Percentiles rank a stretch among this genome's conserved stretches.
Evolutionary conservation across 1,284 basidiomycete species (phyloP).

Genomic region (Ustilago nuda): DNA sequence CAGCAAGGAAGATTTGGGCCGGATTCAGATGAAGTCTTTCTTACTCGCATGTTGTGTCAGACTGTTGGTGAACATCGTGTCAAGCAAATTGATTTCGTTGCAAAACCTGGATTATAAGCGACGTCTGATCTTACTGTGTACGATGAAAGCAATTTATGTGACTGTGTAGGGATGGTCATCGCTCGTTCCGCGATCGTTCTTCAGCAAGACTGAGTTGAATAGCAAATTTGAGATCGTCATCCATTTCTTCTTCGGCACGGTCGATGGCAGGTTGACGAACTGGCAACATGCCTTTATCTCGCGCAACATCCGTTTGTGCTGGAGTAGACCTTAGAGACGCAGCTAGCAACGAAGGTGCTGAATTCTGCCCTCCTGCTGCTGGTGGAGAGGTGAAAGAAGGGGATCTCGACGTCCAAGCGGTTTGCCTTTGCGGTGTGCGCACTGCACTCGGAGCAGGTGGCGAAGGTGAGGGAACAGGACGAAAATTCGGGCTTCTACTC

Average conservation of each 20-base stretch:
- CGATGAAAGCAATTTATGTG: not conserved
- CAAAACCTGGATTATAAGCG: not conserved
- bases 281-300: not conserved
- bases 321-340: constrained; percentile 18
- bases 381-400: not conserved
- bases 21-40: constrained; percentile 14
- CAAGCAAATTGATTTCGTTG: not conserved
- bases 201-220: constrained; percentile 64
- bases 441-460: not conserved
- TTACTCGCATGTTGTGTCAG: not conserved
- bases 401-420: constrained; percentile 4
- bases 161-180: not conserved
- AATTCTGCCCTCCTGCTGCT: not conserved
- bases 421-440: constrained; percentile 1
- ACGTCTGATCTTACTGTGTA: not conserved
- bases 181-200: constrained; percentile 32
- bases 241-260: constrained; percentile 19
- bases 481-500: constrained; percentile 28
- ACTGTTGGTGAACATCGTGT: not conserved
- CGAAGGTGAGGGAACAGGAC: constrained; percentile 1
- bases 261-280: not conserved
- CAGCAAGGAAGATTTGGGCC: constrained; percentile 13
- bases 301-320: not conserved
- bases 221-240: constrained; percentile 59
- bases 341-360: constrained; percentile 15